phyloP scores from a whole-genome alignment of 441 rosid species.

The Breynia disticha region DNA sequence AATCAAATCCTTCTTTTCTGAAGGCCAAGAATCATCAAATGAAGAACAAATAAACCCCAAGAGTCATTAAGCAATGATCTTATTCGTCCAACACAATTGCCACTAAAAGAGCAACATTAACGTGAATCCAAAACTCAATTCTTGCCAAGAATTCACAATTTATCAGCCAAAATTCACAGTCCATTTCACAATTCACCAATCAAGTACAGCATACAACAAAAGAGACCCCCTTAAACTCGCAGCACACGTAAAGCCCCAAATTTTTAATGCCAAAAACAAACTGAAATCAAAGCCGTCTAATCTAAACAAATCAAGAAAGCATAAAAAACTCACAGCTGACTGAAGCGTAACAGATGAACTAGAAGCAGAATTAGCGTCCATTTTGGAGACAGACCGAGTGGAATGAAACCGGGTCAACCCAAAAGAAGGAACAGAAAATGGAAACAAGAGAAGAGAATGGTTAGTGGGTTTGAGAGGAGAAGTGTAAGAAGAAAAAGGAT shows the following conservation, averaged over 20 bases:
- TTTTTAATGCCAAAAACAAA: background rate
- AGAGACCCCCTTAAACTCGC: no score
- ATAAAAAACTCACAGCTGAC: constrained; percentile 49
- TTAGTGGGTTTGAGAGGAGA: constrained; percentile 12
- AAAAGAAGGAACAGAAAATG: constrained; percentile 20
- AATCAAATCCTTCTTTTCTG: no score
- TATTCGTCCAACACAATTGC: no score
- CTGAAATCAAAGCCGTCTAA: constrained; percentile 1
- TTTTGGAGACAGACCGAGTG: constrained; percentile 38
- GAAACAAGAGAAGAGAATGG: constrained; percentile 9
- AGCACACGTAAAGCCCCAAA: background rate
- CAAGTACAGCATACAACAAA: no score
- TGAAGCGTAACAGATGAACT: constrained; percentile 29
- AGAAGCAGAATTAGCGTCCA: constrained; percentile 29
- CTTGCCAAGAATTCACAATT: no score
- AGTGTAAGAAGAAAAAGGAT: constrained; percentile 18
- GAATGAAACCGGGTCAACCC: constrained; percentile 30
- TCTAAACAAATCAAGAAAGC: background rate
- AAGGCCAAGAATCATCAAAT: no score
- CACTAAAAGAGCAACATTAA: no score
- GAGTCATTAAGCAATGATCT: no score
- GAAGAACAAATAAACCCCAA: no score
- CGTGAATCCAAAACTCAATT: no score
- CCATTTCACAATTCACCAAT: no score
- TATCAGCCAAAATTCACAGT: no score